Evolutionary conservation across 1,284 basidiomycete genomes (phyloP).

Genomic region (Stygiomarasmius scandens): DNA sequence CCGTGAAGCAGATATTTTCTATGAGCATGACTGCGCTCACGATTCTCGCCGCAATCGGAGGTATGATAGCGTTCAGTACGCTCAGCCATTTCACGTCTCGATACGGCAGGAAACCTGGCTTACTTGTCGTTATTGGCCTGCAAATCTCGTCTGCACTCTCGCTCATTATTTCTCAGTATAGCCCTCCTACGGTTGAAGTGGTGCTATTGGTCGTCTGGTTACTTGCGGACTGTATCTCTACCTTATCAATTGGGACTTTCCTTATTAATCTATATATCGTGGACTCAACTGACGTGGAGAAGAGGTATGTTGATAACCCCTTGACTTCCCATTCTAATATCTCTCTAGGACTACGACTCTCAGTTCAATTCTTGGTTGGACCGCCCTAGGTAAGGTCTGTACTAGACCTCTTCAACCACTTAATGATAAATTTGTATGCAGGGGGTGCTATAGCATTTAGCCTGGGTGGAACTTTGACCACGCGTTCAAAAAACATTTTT

Average conservation of each 20-base stretch:
- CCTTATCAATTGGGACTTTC: slow-evolving; percentile 18
- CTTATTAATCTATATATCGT: slow-evolving; percentile 31
- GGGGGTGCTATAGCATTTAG: slow-evolving; percentile 28
- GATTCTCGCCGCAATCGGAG: slow-evolving; percentile 18
- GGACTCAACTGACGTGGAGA: slow-evolving; percentile 28
- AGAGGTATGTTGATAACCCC: slow-evolving; percentile 23
- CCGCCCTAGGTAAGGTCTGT: slow-evolving; percentile 23
- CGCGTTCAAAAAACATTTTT: slow-evolving; percentile 23
- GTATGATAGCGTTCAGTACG: slow-evolving; percentile 28
- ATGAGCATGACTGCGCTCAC: slow-evolving; percentile 20
- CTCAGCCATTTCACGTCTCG: slow-evolving; percentile 28
- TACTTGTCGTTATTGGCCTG: slow-evolving; percentile 22
- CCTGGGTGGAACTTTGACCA: slow-evolving; percentile 33
- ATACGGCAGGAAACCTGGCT: slow-evolving; percentile 32
- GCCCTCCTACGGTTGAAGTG: slow-evolving; percentile 9
- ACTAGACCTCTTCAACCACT: background rate
- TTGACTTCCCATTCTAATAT: background rate
- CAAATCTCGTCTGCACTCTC: slow-evolving; percentile 19
- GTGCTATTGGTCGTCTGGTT: slow-evolving; percentile 24
- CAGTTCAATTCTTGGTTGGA: slow-evolving; percentile 32
- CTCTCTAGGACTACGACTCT: slow-evolving; percentile 29
- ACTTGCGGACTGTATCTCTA: slow-evolving; percentile 19
- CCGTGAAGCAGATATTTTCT: slow-evolving; percentile 25
- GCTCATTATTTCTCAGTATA: background rate
- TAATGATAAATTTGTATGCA: slow-evolving; percentile 8